Evolutionary conservation across 768 basidiomycete genomes (phyloP), one percentile per base, ranked within the genome.

Genomic region (Plicaturopsis crispa): DNA sequence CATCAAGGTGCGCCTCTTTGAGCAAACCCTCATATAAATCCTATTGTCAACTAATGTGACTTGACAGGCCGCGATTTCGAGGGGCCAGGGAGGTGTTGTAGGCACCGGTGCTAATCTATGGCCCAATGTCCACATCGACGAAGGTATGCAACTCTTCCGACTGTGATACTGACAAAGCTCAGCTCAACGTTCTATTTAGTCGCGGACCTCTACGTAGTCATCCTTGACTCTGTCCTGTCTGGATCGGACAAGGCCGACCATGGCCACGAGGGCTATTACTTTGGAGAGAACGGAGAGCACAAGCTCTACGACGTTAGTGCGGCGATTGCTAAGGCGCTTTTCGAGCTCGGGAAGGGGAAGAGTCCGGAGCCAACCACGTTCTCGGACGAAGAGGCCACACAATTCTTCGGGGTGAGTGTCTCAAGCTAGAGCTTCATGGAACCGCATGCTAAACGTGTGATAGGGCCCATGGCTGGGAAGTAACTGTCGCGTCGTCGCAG

Each of bases 401-500:
- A n/a, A n/a, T n/a, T n/a, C n/a, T n/a, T n/a, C n/a, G n/a, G n/a
- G n/a, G n/a, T n/a, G n/a, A n/a, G n/a, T n/a, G n/a, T n/a, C n/a
- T n/a, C n/a, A n/a, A n/a, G n/a, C n/a, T n/a, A n/a, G n/a, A n/a
- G n/a, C n/a, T n/a, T n/a, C n/a, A n/a, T n/a, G n/a, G n/a, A n/a
- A n/a, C n/a, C n/a, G n/a, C n/a, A n/a, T n/a, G n/a, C n/a, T n/a
- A n/a, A n/a, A n/a, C n/a, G n/a, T n/a, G n/a, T n/a, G n/a, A n/a
- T n/a, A n/a, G n/a, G n/a, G n/a, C n/a, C n/a, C n/a, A n/a, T n/a
- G n/a, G n/a, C n/a, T n/a, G n/a, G 62, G 65, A 1, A 50, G 54
- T 6, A 70, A 68, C 44, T 63, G 63, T 19, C 69, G 68, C 34
- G 63, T 60, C 48, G 51, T 54, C 1, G 59, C 49, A 3, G 59